Conservation (phyloP, 495 filamentous ascomycete genomes). For the Aspergillus nanangensis region DNA sequence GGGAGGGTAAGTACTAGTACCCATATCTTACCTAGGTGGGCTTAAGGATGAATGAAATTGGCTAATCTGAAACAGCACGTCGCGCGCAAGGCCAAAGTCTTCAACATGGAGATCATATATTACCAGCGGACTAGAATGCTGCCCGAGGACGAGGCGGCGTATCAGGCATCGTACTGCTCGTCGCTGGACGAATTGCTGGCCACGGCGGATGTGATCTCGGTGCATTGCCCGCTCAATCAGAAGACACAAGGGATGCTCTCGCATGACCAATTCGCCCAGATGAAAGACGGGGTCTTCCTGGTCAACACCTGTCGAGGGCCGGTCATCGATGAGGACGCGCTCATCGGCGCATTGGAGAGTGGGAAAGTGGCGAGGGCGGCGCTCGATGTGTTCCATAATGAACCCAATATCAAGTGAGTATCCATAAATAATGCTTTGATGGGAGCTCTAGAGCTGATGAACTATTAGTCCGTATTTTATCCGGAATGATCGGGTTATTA, state of each 20-base stretch:
- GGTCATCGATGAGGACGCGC: constrained; percentile 53
- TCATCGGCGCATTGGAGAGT: constrained; percentile 47
- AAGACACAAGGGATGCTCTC: constrained; percentile 39
- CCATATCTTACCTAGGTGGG: too few relatives aligned
- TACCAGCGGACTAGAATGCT: constrained; percentile 47
- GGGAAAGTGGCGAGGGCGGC: constrained; percentile 48
- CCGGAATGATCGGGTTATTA: constrained; percentile 13
- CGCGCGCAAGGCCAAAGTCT: constrained; percentile 33
- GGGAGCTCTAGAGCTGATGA: too few relatives aligned
- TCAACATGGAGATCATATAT: constrained; percentile 56
- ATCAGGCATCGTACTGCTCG: constrained; percentile 10
- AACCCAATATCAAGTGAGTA: too few relatives aligned
- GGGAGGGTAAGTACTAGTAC: constrained; percentile 30
- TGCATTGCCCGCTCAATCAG: constrained; percentile 62
- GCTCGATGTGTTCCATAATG: constrained; percentile 57
- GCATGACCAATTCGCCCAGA: constrained; percentile 45
- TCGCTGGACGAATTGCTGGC: constrained; percentile 35
- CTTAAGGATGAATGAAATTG: not conserved
- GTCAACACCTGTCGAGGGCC: constrained; percentile 60
- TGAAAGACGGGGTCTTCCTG: constrained; percentile 59
- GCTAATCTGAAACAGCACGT: constrained; percentile 20
- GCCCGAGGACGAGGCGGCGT: constrained; percentile 24
- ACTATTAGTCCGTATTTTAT: constrained; percentile 33
- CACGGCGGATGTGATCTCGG: constrained; percentile 55
- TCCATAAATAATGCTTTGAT: too few relatives aligned